Evolutionary conservation across 345 rosid species (phyloP).

Genomic region (Hibiscus tridactylites): DNA sequence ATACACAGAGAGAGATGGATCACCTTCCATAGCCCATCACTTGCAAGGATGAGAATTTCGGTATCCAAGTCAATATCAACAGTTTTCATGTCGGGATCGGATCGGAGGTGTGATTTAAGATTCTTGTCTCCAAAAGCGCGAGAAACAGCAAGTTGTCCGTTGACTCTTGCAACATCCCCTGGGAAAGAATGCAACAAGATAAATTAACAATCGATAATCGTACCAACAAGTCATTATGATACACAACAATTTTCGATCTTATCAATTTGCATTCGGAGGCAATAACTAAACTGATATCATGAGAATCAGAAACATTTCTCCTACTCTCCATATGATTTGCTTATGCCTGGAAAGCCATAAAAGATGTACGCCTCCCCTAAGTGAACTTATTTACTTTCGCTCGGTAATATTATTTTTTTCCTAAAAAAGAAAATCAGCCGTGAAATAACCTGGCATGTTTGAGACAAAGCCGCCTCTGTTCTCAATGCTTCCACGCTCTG

Average conservation of each 20-base stretch:
- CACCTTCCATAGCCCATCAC: slow-evolving; percentile 72
- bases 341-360: too few species aligned
- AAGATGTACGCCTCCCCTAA: too few species aligned
- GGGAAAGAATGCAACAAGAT: slow-evolving; percentile 13
- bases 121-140: slow-evolving; percentile 71
- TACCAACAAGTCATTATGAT: background rate
- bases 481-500: slow-evolving; percentile 56
- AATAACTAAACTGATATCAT: background rate
- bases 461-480: slow-evolving; percentile 65
- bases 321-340: too few species aligned
- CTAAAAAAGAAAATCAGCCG: background rate
- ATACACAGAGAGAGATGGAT: background rate
- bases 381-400: background rate
- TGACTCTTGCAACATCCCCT: slow-evolving; percentile 70
- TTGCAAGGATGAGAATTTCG: slow-evolving; percentile 60
- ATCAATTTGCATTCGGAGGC: background rate
- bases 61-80: slow-evolving; percentile 26
- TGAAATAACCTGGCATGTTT: slow-evolving; percentile 56
- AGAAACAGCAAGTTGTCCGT: slow-evolving; percentile 65
- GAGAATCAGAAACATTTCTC: too few species aligned
- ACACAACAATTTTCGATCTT: too few species aligned
- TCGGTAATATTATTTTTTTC: background rate
- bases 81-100: slow-evolving; percentile 48
- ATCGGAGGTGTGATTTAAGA: slow-evolving; percentile 59
- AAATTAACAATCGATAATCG: background rate